Base-by-base conservation (phyloP, 2,329 filamentous ascomycete genomes). In the Ophiocordyceps camponoti-rufipedis region DNA sequence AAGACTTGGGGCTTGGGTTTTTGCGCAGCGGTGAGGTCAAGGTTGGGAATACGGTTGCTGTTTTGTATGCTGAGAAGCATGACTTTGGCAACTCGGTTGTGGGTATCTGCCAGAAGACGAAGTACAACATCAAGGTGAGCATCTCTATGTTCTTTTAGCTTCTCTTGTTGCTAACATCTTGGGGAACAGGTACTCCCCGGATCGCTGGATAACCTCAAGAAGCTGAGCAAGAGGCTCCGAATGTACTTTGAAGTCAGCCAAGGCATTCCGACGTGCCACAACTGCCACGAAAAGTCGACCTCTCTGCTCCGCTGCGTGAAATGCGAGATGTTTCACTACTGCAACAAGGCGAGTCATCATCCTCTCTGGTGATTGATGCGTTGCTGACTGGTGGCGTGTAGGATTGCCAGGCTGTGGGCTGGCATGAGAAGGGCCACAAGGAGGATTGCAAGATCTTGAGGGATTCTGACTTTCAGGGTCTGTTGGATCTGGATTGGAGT, bases 391-490 rank as follows among this genome's bases (percentile, higher is more conserved):
- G 32, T 14, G 5, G 33, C 4, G 4, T 7, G 14, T 16, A 40
- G 39, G 18, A 19, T 13, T 41, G 39, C 11, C 39, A 41, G 18
- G 12, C 14, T 6, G 12, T 10, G 13, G 18, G 18, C 9, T 41
- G 39, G 39, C 10, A 13, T 9, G 18, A 19, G 3, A 41, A 41
- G 39, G 10, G 39, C 4, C 39, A 41, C 39, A 41, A 41, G 39
- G 7, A 12, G 9, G 39, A 41, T 12, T 41, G 39, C 39, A 41
- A 41, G 39, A 18, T 41, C 10, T 18, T 41, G 5, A 13, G 9
- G 4, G 31, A 41, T 44, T 46, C 45, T 49, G 33, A 46, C 49
- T 18, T 45, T 46, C 23, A 28, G 4, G 9, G 18, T 11, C 9
- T 41, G 39, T n/a, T 41, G 18, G 8, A 11, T 1, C 18, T 41